Base-by-base conservation (phyloP, 208 protist genomes). In the Sergeia podlipaevii region DNA sequence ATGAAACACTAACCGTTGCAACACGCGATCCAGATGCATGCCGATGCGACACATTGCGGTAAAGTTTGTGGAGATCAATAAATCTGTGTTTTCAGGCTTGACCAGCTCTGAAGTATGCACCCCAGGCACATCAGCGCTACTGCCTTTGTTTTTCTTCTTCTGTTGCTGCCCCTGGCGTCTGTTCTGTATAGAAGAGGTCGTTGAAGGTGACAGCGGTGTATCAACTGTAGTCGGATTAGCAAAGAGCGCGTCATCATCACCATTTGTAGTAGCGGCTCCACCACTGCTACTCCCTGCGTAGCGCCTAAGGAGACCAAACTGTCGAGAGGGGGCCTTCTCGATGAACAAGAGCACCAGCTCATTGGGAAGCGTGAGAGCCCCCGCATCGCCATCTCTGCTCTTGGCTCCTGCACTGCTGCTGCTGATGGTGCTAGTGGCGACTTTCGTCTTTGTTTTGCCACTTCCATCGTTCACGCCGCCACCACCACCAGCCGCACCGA, bases 21-120 rank as follows among this genome's bases (percentile, higher is more conserved):
- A 47, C 51, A 52, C 70, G 21, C 86, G 75, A 46, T 94, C 86
- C 8, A 94, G 65, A 42, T 89, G 78, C 82, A 91, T 91, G 30
- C 77, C 80, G 11, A 91, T 65, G 17, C 86, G 82, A 32, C 81
- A 94, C 52, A 89, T 72, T 0, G 86, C 86, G 2, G 43, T 17
- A 60, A 76, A 90, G 51, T 89, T 85, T 0, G 64, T 74, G 4
- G 86, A 91, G 10, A 94, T 73, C 13, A 83, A 26, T 28, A 94
- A 57, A 33, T 94, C 86, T 15, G 69, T 62, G 17, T 86, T 69
- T 2, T 65, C 56, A 1, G 71, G 50, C 8, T 58, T n/a, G 0
- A 39, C 28, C 2, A 74, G 57, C 0, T 39, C 41, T 20, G 38
- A n/a, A 7, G 60, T 74, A n/a, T 47, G 11, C 17, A 61, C 32